Conservation (phyloP, 2,329 filamentous ascomycete genomes). For the Ascochyta viciae-villosae region DNA sequence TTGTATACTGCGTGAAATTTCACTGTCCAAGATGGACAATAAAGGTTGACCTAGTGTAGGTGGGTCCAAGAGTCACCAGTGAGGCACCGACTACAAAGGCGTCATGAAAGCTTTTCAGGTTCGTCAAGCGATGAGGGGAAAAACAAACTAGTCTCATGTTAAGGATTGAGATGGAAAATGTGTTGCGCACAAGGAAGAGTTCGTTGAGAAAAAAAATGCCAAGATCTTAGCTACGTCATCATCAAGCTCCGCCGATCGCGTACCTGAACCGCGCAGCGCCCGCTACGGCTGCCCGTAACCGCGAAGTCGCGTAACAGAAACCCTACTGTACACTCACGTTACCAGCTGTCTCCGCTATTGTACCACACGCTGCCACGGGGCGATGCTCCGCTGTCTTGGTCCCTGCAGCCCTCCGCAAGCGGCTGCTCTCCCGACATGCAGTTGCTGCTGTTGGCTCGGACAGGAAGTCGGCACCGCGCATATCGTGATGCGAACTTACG, state of each 20-base stretch:
- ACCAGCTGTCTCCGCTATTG: constrained; percentile 8
- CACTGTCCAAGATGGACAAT: too few relatives aligned
- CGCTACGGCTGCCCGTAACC: constrained; percentile 4
- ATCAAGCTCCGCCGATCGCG: constrained; percentile 17
- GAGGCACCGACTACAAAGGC: too few relatives aligned
- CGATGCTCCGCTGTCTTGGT: constrained; percentile 9
- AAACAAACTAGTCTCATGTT: too few relatives aligned
- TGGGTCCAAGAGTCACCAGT: too few relatives aligned
- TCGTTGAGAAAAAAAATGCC: not conserved
- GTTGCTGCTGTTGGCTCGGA: constrained; percentile 12
- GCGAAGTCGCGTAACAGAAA: constrained; percentile 11
- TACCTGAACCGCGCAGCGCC: constrained; percentile 10
- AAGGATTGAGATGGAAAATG: too few relatives aligned
- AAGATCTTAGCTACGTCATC: constrained; percentile 26
- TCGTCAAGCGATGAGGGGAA: too few relatives aligned
- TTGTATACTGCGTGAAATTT: not conserved
- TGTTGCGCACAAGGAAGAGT: too few relatives aligned
- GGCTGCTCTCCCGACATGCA: not conserved
- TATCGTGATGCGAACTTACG: not conserved
- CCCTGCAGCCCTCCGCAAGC: not conserved
- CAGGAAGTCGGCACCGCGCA: constrained; percentile 20
- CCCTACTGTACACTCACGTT: not conserved
- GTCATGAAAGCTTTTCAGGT: too few relatives aligned
- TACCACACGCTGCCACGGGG: constrained; percentile 15
- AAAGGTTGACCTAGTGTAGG: too few relatives aligned